These are phyloP conservation scores for Scedosporium aurantiacum DNA, from an alignment of 2,329 filamentous ascomycete genomes.

Conservation along the genomic window DNA sequence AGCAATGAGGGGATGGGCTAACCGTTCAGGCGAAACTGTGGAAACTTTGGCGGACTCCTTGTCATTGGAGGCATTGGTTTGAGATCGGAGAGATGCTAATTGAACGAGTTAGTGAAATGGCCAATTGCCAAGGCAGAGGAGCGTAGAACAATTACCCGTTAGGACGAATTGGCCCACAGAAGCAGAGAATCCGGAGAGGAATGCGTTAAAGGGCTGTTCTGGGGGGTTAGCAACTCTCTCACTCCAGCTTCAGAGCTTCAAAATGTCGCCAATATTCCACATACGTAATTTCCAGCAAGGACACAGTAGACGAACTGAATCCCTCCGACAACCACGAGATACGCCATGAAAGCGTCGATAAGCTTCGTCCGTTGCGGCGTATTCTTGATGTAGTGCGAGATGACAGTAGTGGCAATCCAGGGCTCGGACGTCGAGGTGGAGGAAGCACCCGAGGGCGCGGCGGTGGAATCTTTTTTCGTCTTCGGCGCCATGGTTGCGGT, in stretches of 20 bases:
- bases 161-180: slow-evolving; percentile 97
- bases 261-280: slow-evolving; percentile 23
- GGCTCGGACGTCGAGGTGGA: slow-evolving; percentile 12
- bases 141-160: slow-evolving; percentile 49
- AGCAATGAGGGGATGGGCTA: slow-evolving; percentile 15
- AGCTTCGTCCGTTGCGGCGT: slow-evolving; percentile 89
- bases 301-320: slow-evolving; percentile 92
- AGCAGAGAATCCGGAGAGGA: slow-evolving; percentile 86
- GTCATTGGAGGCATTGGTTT: slow-evolving; percentile 78
- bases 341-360: slow-evolving; percentile 81
- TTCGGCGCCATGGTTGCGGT: slow-evolving; percentile 37
- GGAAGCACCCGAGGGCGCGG: slow-evolving; percentile 10
- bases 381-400: slow-evolving; percentile 64
- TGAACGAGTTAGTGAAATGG: not conserved
- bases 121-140: not conserved
- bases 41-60: slow-evolving; percentile 65
- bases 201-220: slow-evolving; percentile 92
- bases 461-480: slow-evolving; percentile 26
- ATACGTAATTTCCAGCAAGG: slow-evolving; percentile 84
- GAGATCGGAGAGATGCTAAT: slow-evolving; percentile 68
- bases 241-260: not conserved
- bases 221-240: slow-evolving; percentile 11
- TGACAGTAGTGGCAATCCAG: slow-evolving; percentile 58
- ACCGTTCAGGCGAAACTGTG: slow-evolving; percentile 71
- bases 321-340: slow-evolving; percentile 74